Base-by-base conservation (phyloP, 257 asterid genomes). In the Nicotiana obtusifolia region DNA sequence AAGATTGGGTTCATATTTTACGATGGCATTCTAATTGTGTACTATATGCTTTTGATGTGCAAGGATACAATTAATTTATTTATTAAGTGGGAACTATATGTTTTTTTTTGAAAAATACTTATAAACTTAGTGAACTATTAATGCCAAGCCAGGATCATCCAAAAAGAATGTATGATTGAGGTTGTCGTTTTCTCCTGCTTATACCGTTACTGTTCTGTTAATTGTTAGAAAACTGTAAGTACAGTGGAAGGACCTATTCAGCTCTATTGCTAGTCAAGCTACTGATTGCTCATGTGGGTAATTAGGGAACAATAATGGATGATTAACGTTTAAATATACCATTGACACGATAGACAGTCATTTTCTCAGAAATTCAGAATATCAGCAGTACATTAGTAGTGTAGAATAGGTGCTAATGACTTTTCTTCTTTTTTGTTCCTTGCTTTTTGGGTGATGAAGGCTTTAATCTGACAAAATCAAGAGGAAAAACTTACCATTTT, bases 261-360 rank as follows among this genome's bases (percentile, higher is more conserved):
- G 61, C 41, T 73, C 79, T 73, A n/a, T 73, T 8, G 41, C 79
- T 73, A 73, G 79, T 47, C 37, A 24, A 24, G 37, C 79, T 75
- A 75, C 62, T 75, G 44, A 49, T 49, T 47, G 62, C 49, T 49
- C 61, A 47, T 75, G 11, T 75, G 28, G 52, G 24, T 49, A 75
- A 49, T 75, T 24, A 49, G 5, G 28, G 44, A 24, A 47, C 41
- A 26, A 49, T 75, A n/a, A 16, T 75, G 62, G 62, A 75, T 49
- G 79, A 73, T 26, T 75, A 75, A 75, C 69, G 11, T 75, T 49
- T 26, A 75, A 37, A 59, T 37, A 75, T 14, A 8, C 44, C 62
- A 49, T 16, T 75, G 62, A 75, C 41, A 47, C 26, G 7, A 75
- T 16, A 75, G 26, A 2, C 62, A 49, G 4, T 26, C 20, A 22